phyloP scores from a whole-genome alignment of 495 filamentous ascomycete genomes.

The Massariosphaeria phaeospora region DNA sequence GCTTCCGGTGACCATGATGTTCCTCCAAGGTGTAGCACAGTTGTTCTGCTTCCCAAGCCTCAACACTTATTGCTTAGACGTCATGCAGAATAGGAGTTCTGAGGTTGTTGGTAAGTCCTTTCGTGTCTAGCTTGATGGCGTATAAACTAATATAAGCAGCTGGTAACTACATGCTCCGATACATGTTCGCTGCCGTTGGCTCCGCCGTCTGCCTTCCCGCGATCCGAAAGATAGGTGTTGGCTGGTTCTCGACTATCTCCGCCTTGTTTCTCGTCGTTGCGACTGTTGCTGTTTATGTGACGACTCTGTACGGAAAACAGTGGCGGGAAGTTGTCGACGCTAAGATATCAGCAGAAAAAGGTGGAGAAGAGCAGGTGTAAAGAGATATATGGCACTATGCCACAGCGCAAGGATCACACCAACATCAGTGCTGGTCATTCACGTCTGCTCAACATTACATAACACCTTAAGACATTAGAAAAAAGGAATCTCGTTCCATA shows the following conservation, averaged over 20 bases:
- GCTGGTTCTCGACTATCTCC: slow-evolving; percentile 46
- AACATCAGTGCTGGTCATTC: too few relatives aligned
- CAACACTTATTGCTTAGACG: slow-evolving; percentile 73
- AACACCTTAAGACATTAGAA: too few relatives aligned
- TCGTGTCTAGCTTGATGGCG: too few relatives aligned
- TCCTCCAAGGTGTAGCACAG: slow-evolving; percentile 65
- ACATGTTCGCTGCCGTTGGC: slow-evolving; percentile 61
- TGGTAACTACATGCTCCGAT: slow-evolving; percentile 67
- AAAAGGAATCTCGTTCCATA: too few relatives aligned
- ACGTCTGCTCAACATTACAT: too few relatives aligned
- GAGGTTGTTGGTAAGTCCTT: slow-evolving; percentile 55
- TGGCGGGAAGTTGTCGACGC: slow-evolving; percentile 53
- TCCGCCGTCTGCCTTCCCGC: slow-evolving; percentile 63
- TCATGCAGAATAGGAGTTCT: slow-evolving; percentile 60
- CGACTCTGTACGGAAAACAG: slow-evolving; percentile 49
- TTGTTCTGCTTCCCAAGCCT: slow-evolving; percentile 67
- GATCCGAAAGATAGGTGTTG: slow-evolving; percentile 62
- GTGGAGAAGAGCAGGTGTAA: slow-evolving; percentile 14
- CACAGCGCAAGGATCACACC: too few relatives aligned
- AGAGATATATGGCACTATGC: too few relatives aligned
- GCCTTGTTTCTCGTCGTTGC: slow-evolving; percentile 52
- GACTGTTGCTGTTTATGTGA: slow-evolving; percentile 45
- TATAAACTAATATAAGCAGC: too few relatives aligned
- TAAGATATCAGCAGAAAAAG: slow-evolving; percentile 36
- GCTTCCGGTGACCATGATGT: slow-evolving; percentile 64